Evolutionary conservation across 352 stramenopile genomes (phyloP).

Genomic region (Plasmopara viticola): DNA sequence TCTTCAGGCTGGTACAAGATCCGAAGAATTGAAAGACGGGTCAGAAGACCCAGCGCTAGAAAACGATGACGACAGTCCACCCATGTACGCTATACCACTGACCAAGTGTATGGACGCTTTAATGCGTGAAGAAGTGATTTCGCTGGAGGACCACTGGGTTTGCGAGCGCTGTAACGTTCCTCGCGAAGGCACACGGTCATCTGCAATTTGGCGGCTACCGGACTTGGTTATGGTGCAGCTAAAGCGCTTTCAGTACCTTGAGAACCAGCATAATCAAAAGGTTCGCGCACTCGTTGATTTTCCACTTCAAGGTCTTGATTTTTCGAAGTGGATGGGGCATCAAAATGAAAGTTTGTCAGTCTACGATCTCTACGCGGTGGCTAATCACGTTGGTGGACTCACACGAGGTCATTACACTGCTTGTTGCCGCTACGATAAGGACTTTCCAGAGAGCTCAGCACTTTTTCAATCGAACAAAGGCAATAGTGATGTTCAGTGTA

Average conservation of each 20-base stretch:
- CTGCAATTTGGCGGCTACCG: slow-evolving; percentile 65
- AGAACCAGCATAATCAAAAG: slow-evolving; percentile 81
- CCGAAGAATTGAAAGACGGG: not conserved
- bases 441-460: slow-evolving; percentile 51
- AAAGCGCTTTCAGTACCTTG: slow-evolving; percentile 86
- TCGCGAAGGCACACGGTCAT: slow-evolving; percentile 48
- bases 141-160: slow-evolving; percentile 64
- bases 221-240: slow-evolving; percentile 86
- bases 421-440: slow-evolving; percentile 65
- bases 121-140: slow-evolving; percentile 65
- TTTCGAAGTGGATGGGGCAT: slow-evolving; percentile 64
- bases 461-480: slow-evolving; percentile 34
- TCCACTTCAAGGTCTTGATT: slow-evolving; percentile 67
- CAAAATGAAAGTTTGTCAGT: slow-evolving; percentile 29
- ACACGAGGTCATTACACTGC: slow-evolving; percentile 94
- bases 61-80: slow-evolving; percentile 20
- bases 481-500: slow-evolving; percentile 36
- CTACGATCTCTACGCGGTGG: slow-evolving; percentile 96
- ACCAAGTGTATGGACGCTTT: slow-evolving; percentile 64
- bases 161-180: slow-evolving; percentile 64
- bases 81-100: slow-evolving; percentile 37
- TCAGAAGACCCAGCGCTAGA: not conserved
- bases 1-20: slow-evolving; percentile 7
- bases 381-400: slow-evolving; percentile 96
- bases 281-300: slow-evolving; percentile 77